Evolutionary conservation across 768 basidiomycete genomes (phyloP).

Genomic region (Coprinopsis cinerea): DNA sequence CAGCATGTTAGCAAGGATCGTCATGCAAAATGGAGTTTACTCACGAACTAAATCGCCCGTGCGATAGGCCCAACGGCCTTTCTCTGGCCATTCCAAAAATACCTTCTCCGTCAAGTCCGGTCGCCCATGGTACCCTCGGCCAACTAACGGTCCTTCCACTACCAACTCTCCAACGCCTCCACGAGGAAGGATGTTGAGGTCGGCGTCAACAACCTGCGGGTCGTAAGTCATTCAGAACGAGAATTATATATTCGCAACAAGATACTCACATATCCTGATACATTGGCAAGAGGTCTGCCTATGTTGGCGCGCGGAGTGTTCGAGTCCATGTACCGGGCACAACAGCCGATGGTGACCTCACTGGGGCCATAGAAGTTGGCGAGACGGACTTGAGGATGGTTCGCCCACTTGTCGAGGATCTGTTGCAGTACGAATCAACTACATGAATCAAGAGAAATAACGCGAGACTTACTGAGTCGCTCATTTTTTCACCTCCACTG

Average conservation of each 20-base stretch:
- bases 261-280: constrained; percentile 27
- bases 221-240: constrained; percentile 19
- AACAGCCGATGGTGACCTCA: constrained; percentile 49
- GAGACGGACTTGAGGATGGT: constrained; percentile 36
- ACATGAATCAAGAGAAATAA: constrained; percentile 8
- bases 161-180: constrained; percentile 44
- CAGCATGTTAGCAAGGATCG: not conserved
- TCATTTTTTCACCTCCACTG: constrained; percentile 50
- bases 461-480: constrained; percentile 33
- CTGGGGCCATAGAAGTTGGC: constrained; percentile 51
- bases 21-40: constrained; percentile 15
- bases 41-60: constrained; percentile 43
- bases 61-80: constrained; percentile 37
- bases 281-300: constrained; percentile 34
- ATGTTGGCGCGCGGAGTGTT: constrained; percentile 37
- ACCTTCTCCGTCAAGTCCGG: constrained; percentile 38
- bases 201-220: constrained; percentile 38
- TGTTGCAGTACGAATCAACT: not conserved
- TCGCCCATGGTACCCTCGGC: constrained; percentile 42
- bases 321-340: constrained; percentile 36
- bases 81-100: constrained; percentile 39
- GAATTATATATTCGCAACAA: not conserved
- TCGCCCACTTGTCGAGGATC: constrained; percentile 43
- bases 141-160: constrained; percentile 44
- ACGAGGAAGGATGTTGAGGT: constrained; percentile 36